phyloP scores from a whole-genome alignment of 2,329 filamentous ascomycete species.

The Cordyceps farinosa region DNA sequence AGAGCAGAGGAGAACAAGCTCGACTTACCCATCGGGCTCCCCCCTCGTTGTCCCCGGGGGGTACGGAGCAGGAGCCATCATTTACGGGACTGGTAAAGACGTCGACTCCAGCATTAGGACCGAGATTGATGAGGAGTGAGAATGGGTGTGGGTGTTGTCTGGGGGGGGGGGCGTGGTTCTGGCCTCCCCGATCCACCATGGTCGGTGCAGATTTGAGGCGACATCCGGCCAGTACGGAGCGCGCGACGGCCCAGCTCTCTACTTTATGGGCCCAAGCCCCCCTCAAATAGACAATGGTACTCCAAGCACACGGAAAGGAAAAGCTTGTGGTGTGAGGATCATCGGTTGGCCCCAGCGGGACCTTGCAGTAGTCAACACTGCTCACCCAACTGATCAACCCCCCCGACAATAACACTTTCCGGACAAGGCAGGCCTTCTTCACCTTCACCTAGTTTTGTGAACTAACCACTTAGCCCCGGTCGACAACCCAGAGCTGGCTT shows the following conservation, averaged over 20 bases:
- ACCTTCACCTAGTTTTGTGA: not conserved
- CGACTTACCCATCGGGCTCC: not conserved
- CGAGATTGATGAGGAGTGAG: not conserved
- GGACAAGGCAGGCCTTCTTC: not conserved
- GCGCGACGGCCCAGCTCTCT: slow-evolving; percentile 1
- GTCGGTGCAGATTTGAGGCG: not conserved
- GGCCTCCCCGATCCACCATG: not conserved
- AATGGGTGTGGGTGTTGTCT: not conserved
- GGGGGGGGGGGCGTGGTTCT: not conserved
- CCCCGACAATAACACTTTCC: not conserved
- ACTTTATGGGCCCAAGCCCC: not conserved
- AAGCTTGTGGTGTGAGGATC: not conserved
- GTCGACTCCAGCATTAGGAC: not conserved
- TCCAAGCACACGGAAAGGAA: not conserved
- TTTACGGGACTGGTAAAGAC: not conserved
- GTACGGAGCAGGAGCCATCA: not conserved
- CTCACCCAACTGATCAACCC: not conserved
- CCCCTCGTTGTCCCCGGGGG: not conserved
- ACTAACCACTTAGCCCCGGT: not conserved
- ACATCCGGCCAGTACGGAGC: not conserved
- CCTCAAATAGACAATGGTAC: no score
- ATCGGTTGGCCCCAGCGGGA: not conserved
- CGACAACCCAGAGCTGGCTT: not conserved
- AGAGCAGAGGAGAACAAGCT: not conserved
- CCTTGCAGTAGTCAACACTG: not conserved